These are phyloP conservation scores for Biscogniauxia marginata DNA, from an alignment of 2,329 filamentous ascomycete species.

Conservation along the genomic window DNA sequence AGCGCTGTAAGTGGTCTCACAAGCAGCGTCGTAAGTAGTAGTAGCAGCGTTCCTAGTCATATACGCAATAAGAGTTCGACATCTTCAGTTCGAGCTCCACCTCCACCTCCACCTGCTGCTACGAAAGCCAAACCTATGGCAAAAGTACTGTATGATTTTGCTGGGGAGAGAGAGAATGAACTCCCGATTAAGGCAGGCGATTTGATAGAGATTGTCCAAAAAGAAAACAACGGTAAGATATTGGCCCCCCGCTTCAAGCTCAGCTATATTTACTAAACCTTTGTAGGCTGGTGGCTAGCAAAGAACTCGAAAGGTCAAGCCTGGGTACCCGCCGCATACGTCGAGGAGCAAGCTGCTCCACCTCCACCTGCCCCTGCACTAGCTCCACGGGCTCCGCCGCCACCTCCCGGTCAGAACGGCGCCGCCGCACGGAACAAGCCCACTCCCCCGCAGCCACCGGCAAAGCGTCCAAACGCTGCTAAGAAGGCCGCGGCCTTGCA, in stretches of 20 bases:
- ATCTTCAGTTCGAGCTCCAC: conserved; percentile 54
- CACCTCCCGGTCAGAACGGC: conserved; percentile 53
- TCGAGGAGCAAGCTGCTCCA: conserved; percentile 74
- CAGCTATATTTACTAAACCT: conserved; percentile 32
- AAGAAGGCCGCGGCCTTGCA: conserved; percentile 70
- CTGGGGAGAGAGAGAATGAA: conserved; percentile 80
- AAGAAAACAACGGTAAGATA: conserved; percentile 87
- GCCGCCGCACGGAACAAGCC: conserved; percentile 59
- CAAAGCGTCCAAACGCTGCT: conserved; percentile 71
- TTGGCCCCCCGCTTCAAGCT: neutral
- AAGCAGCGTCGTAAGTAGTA: conserved; percentile 14
- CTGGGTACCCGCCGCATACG: conserved; percentile 92
- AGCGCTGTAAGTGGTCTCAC: conserved; percentile 12
- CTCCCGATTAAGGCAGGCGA: conserved; percentile 78
- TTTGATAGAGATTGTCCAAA: conserved; percentile 84
- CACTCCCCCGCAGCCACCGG: conserved; percentile 72
- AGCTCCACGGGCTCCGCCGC: conserved; percentile 63
- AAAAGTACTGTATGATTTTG: conserved; percentile 91
- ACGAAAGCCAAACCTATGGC: conserved; percentile 72
- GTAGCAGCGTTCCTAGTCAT: conserved; percentile 46
- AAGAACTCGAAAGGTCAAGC: conserved; percentile 73
- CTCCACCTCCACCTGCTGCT: conserved; percentile 64
- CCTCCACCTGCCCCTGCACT: conserved; percentile 59
- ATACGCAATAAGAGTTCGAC: conserved; percentile 54
- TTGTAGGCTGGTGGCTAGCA: conserved; percentile 89